phyloP scores from a whole-genome alignment of 2,329 filamentous ascomycete species.

The Penicillium griseofulvum region DNA sequence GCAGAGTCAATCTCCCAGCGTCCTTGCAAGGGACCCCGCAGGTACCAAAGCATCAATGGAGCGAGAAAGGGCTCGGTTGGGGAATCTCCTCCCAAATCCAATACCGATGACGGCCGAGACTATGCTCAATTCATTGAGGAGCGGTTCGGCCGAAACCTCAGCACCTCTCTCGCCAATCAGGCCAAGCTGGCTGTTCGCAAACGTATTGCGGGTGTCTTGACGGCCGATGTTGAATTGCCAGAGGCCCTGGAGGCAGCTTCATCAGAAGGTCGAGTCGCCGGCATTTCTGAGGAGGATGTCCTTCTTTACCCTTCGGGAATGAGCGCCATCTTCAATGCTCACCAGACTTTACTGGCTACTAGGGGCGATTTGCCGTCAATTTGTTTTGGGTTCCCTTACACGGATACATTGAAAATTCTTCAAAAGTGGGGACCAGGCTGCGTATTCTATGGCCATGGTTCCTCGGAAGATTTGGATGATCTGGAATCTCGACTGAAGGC shows the following conservation, averaged over 20 bases:
- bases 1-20: constrained; percentile 28
- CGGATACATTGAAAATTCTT: constrained; percentile 91
- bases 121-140: constrained; percentile 84
- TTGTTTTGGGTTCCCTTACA: constrained; percentile 95
- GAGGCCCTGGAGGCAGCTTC: constrained; percentile 53
- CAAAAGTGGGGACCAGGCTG: constrained; percentile 92
- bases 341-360: constrained; percentile 67
- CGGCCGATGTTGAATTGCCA: constrained; percentile 65
- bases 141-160: constrained; percentile 87
- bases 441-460: constrained; percentile 81
- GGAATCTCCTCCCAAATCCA: constrained; percentile 26
- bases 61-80: constrained; percentile 53
- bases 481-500: constrained; percentile 67
- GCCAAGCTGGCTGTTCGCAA: constrained; percentile 82
- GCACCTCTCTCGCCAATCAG: constrained; percentile 71
- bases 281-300: constrained; percentile 79
- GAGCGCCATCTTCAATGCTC: constrained; percentile 90
- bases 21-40: constrained; percentile 67
- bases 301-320: constrained; percentile 88
- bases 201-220: constrained; percentile 83
- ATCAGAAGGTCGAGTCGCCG: constrained; percentile 41
- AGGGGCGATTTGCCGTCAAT: constrained; percentile 71
- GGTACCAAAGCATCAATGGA: constrained; percentile 63
- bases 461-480: constrained; percentile 74
- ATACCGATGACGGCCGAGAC: constrained; percentile 56